phyloP scores from a whole-genome alignment of 2,329 filamentous ascomycete species.

The Sporothrix protearum region DNA sequence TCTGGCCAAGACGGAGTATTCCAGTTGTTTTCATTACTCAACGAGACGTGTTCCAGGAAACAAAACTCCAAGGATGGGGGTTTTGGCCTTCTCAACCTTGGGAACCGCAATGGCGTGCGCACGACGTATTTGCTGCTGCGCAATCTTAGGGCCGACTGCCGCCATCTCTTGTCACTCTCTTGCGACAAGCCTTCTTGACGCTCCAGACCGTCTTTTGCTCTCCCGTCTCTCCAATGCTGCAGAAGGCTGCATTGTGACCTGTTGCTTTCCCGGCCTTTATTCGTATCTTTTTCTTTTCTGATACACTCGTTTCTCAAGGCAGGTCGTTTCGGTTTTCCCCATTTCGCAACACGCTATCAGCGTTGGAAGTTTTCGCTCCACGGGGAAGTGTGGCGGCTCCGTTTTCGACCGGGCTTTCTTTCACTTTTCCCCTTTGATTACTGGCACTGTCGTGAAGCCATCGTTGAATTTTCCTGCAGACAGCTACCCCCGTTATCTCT shows the following conservation, averaged over 20 bases:
- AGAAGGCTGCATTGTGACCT: not conserved
- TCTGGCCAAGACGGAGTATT: not conserved
- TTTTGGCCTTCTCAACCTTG: not conserved
- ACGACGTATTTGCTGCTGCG: slow-evolving; percentile 9
- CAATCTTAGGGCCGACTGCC: slow-evolving; percentile 16
- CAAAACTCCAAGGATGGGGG: not conserved
- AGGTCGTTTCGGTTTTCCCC: not conserved
- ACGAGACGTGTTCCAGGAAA: not conserved
- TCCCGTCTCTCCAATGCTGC: not conserved
- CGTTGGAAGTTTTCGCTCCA: not conserved
- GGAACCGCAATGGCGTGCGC: slow-evolving; percentile 12
- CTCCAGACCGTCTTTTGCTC: not conserved
- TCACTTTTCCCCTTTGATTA: not conserved
- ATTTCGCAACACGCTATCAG: not conserved
- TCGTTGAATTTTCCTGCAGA: slow-evolving; percentile 7
- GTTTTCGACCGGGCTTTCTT: not conserved
- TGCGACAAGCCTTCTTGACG: not conserved
- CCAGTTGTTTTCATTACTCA: not conserved
- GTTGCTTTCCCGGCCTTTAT: not conserved
- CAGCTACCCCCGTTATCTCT: slow-evolving; percentile 7
- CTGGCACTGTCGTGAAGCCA: not conserved
- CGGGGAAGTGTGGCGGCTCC: not conserved
- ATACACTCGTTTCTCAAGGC: not conserved
- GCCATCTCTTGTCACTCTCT: slow-evolving; percentile 1
- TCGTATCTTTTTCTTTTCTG: not conserved